A percentile compares a stretch with the other conserved stretches of the same genome.
phyloP scores from a whole-genome alignment of 2,329 filamentous ascomycete species.

The Aspergillus sergii region DNA sequence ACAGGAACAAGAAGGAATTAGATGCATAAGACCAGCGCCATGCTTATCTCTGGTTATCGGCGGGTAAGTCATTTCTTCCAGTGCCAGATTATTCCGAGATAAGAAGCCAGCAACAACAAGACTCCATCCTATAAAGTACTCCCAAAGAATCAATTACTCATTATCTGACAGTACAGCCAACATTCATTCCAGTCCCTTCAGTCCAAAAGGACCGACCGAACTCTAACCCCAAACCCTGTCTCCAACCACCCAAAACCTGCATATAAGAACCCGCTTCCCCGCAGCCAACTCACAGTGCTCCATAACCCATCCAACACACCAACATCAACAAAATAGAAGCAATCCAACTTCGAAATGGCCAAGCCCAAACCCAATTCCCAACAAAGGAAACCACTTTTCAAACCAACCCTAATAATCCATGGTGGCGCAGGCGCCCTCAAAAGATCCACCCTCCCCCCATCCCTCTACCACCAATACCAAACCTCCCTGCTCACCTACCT shows the following conservation, averaged over 20 bases:
- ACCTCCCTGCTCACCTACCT: constrained; percentile 65
- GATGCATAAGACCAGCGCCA: neutral
- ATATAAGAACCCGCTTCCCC: neutral
- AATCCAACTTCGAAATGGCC: neutral
- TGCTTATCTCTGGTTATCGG: neutral
- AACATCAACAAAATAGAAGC: neutral
- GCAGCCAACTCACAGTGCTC: neutral
- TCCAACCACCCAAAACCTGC: neutral
- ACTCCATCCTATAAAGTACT: neutral
- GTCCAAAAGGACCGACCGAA: neutral
- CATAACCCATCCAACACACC: neutral
- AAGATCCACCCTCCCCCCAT: constrained; percentile 59
- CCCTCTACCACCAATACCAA: constrained; percentile 62
- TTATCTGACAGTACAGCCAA: neutral
- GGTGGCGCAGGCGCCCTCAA: constrained; percentile 73
- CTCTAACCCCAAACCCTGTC: neutral
- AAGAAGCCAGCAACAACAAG: neutral
- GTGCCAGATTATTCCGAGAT: neutral
- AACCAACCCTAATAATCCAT: constrained; percentile 68
- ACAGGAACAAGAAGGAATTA: neutral
- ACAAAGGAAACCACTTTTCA: constrained; percentile 29
- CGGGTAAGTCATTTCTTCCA: neutral
- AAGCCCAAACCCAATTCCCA: neutral
- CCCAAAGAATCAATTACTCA: neutral
- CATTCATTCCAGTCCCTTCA: neutral